phyloP scores from a whole-genome alignment of 768 basidiomycete species.

The Hygrophoropsis aurantiaca region DNA sequence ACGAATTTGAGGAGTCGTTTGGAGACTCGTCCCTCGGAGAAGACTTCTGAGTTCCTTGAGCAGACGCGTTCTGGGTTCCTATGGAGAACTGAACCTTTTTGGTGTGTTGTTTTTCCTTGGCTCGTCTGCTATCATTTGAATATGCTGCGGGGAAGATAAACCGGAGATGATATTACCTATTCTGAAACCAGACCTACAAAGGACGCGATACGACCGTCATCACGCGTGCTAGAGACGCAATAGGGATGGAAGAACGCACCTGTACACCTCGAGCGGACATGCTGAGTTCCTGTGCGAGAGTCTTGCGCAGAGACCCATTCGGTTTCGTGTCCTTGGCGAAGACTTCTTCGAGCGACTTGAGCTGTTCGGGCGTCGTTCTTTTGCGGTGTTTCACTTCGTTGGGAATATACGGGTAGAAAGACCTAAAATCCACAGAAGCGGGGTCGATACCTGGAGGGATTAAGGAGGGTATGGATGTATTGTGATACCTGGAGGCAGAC shows the following conservation, averaged over 20 bases:
- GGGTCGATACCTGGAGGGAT: slow-evolving; percentile 61
- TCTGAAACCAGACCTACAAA: slow-evolving; percentile 87
- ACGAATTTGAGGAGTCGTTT: slow-evolving; percentile 27
- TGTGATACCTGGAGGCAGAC: slow-evolving; percentile 29
- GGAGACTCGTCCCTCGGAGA: slow-evolving; percentile 25
- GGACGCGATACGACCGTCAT: slow-evolving; percentile 18
- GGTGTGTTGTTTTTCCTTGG: slow-evolving; percentile 74
- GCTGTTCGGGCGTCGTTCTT: slow-evolving; percentile 84
- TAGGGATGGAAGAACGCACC: slow-evolving; percentile 45
- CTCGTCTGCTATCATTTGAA: slow-evolving; percentile 50
- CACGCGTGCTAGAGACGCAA: slow-evolving; percentile 12
- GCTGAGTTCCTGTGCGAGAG: slow-evolving; percentile 76
- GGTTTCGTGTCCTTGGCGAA: slow-evolving; percentile 92
- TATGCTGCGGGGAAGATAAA: slow-evolving; percentile 7
- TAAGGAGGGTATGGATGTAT: slow-evolving; percentile 46
- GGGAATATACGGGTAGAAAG: slow-evolving; percentile 85
- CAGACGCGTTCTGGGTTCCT: slow-evolving; percentile 10
- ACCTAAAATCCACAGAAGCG: slow-evolving; percentile 68
- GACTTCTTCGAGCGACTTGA: slow-evolving; percentile 84
- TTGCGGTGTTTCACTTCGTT: slow-evolving; percentile 95
- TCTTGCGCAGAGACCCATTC: slow-evolving; percentile 75
- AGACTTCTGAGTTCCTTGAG: slow-evolving; percentile 6
- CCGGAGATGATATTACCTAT: slow-evolving; percentile 51
- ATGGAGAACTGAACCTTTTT: slow-evolving; percentile 7
- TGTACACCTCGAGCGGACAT: slow-evolving; percentile 97